These are phyloP conservation scores for Cryphonectria radicalis DNA, from an alignment of 2,329 filamentous ascomycete species.

Conservation along the genomic window DNA sequence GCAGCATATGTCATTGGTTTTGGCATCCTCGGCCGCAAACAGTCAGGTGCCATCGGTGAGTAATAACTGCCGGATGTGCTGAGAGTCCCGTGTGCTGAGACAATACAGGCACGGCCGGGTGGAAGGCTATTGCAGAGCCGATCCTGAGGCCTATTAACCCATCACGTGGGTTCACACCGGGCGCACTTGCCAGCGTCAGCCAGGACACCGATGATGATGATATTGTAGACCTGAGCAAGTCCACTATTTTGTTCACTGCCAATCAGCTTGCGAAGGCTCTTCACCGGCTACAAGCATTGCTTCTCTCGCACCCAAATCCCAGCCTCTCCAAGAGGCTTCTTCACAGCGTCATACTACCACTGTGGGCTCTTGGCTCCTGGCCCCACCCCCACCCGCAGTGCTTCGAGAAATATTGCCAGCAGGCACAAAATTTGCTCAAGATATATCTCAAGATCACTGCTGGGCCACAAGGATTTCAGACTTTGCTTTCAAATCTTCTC, in stretches of 20 bases:
- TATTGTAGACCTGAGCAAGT: constrained; percentile 50
- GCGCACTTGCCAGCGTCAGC: constrained; percentile 26
- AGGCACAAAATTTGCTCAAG: constrained; percentile 55
- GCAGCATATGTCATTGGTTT: constrained; percentile 67
- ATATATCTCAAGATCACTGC: constrained; percentile 63
- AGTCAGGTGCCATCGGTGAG: constrained; percentile 60
- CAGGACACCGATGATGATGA: constrained; percentile 38
- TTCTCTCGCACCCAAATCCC: constrained; percentile 68
- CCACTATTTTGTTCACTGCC: constrained; percentile 50
- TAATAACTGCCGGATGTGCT: constrained; percentile 41
- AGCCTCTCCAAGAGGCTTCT: constrained; percentile 67
- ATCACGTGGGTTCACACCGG: constrained; percentile 21
- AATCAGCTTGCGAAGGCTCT: constrained; percentile 56
- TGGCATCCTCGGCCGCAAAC: constrained; percentile 67
- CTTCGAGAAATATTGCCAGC: constrained; percentile 47
- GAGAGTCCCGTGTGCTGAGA: constrained; percentile 32
- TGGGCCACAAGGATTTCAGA: constrained; percentile 51
- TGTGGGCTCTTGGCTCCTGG: constrained; percentile 68
- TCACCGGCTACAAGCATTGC: constrained; percentile 57
- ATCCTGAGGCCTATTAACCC: constrained; percentile 58
- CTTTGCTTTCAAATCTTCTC: constrained; percentile 58
- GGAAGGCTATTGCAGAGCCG: constrained; percentile 64
- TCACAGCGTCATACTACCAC: constrained; percentile 59
- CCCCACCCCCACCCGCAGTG: constrained; percentile 38
- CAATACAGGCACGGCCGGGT: constrained; percentile 55